A percentile compares a stretch with the other conserved stretches of the same genome.
Evolutionary conservation across 1,284 basidiomycete species (phyloP).

Genomic region (Ceratobasidium sp.): DNA sequence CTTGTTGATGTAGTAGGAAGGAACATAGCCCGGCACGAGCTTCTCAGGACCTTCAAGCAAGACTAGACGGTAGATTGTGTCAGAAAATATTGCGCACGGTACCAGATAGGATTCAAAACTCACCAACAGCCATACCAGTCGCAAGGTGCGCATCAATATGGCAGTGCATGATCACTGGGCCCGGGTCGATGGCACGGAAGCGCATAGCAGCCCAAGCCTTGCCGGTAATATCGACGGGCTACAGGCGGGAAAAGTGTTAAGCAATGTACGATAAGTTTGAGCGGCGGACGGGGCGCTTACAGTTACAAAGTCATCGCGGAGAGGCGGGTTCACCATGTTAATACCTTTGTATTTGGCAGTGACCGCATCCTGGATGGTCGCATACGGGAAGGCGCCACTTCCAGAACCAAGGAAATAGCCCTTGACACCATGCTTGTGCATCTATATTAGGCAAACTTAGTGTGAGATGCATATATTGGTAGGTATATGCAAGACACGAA

Average conservation of each 20-base stretch:
- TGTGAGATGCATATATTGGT: too few relatives aligned
- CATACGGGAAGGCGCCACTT: constrained; percentile 31
- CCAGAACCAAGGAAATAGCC: constrained; percentile 41
- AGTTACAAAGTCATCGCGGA: constrained; percentile 34
- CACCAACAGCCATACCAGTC: constrained; percentile 30
- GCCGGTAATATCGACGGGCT: constrained; percentile 30
- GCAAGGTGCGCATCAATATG: constrained; percentile 42
- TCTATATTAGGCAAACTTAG: neutral
- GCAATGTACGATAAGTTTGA: neutral
- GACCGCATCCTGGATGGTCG: constrained; percentile 33
- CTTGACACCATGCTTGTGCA: constrained; percentile 44
- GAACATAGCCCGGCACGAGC: constrained; percentile 29
- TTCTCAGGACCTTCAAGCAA: constrained; percentile 22
- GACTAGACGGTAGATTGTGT: neutral
- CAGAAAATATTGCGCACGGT: neutral
- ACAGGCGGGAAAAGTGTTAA: too few relatives aligned
- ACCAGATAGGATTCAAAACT: neutral
- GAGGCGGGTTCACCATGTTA: constrained; percentile 41
- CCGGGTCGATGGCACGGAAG: constrained; percentile 34
- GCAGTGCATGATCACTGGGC: constrained; percentile 39
- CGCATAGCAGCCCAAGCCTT: constrained; percentile 38
- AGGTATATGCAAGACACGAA: neutral
- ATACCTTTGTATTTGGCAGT: constrained; percentile 24
- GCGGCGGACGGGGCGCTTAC: neutral
- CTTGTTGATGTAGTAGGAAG: constrained; percentile 26